Evolutionary conservation across 257 asterid genomes (phyloP).

Genomic region (Solanum sejunctum): DNA sequence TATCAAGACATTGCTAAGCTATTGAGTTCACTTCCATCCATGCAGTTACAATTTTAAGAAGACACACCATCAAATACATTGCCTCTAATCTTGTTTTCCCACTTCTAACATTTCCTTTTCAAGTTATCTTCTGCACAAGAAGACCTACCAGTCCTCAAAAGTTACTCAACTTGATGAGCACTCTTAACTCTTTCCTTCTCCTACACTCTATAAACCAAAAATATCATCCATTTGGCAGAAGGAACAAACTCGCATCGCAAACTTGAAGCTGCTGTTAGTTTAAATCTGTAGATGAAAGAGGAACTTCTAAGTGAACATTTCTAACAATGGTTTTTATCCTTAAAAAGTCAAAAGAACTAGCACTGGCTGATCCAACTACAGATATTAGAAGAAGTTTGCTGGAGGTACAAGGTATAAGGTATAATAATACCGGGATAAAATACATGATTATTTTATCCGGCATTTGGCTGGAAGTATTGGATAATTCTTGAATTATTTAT

Average conservation of each 20-base stretch:
- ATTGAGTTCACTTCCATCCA: background rate
- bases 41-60: background rate
- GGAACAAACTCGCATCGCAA: background rate
- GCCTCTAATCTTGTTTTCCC: background rate
- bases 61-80: background rate
- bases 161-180: background rate
- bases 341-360: background rate
- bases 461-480: too few relatives aligned
- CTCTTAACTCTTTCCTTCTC: background rate
- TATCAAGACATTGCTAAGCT: background rate
- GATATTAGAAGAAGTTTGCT: too few relatives aligned
- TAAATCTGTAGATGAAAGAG: background rate
- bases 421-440: too few relatives aligned
- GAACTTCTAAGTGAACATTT: background rate
- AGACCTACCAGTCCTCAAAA: background rate
- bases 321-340: background rate
- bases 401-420: too few relatives aligned
- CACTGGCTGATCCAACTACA: background rate
- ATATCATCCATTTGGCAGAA: background rate
- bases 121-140: background rate
- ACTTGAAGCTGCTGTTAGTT: background rate
- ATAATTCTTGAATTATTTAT: too few relatives aligned
- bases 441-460: too few relatives aligned
- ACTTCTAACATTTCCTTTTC: background rate
- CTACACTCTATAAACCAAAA: background rate